Conservation (phyloP, 768 basidiomycete genomes). For the Dacryopinax spathularia region DNA sequence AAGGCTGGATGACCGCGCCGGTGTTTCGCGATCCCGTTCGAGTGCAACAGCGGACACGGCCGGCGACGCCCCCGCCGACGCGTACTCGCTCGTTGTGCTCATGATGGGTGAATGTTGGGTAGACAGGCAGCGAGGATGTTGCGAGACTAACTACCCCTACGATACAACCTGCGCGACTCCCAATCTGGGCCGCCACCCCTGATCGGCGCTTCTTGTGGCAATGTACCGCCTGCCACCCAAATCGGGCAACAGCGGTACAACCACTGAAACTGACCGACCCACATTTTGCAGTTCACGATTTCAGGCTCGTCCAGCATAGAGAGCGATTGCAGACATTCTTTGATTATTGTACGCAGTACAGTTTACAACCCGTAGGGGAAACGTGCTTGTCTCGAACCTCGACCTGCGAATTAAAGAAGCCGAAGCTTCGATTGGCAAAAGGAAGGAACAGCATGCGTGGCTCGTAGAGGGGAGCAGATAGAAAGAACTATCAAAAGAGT, state of each 20-base stretch:
- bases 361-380: too few species aligned
- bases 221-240: too few species aligned
- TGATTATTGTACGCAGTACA: neutral
- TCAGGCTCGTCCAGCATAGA: too few species aligned
- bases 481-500: neutral
- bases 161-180: neutral
- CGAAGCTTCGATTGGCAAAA: neutral
- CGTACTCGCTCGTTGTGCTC: neutral
- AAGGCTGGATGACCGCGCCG: neutral
- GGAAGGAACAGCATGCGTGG: neutral
- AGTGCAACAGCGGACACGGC: neutral
- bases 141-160: too few species aligned
- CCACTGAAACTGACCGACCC: too few species aligned
- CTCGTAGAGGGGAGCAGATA: too few species aligned
- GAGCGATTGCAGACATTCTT: neutral
- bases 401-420: neutral
- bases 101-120: neutral
- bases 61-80: neutral
- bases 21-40: neutral
- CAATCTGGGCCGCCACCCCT: slow-evolving; percentile 4
- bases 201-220: neutral
- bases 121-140: neutral
- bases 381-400: too few species aligned
- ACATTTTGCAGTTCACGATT: too few species aligned
- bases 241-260: too few species aligned